phyloP scores from a whole-genome alignment of 176 grass and related monocot species.

The Zoysia japonica region DNA sequence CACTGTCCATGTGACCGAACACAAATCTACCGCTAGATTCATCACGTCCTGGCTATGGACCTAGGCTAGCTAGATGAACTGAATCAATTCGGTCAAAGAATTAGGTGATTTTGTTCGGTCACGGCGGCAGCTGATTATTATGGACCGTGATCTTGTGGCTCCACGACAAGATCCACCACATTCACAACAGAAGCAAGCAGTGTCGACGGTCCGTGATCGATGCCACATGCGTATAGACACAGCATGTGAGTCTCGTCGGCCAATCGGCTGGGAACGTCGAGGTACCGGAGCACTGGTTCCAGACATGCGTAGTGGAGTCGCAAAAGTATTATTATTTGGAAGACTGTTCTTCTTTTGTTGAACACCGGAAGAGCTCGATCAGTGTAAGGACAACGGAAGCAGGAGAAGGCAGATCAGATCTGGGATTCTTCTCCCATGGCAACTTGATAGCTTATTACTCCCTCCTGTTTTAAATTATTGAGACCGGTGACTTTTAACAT shows the following conservation, averaged over 20 bases:
- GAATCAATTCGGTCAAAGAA: neutral
- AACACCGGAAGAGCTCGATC: neutral
- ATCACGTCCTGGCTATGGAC: neutral
- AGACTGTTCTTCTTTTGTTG: neutral
- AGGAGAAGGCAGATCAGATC: neutral
- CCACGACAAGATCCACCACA: neutral
- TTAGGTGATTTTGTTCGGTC: neutral
- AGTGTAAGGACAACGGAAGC: neutral
- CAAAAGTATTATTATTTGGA: neutral
- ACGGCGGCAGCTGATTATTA: neutral
- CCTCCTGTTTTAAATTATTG: no score
- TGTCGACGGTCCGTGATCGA: neutral
- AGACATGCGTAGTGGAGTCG: neutral
- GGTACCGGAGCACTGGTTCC: no score
- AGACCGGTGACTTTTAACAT: no score
- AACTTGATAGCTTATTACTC: neutral
- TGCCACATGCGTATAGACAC: neutral
- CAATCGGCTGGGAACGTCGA: neutral
- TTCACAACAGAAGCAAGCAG: neutral
- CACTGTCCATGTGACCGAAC: neutral
- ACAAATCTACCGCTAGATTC: constrained; percentile 7
- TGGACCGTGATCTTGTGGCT: neutral
- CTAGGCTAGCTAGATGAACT: no score
- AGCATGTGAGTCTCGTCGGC: neutral
- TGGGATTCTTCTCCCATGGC: neutral